phyloP scores from a whole-genome alignment of 352 stramenopile genomes.

The Phytophthora palmivora region DNA sequence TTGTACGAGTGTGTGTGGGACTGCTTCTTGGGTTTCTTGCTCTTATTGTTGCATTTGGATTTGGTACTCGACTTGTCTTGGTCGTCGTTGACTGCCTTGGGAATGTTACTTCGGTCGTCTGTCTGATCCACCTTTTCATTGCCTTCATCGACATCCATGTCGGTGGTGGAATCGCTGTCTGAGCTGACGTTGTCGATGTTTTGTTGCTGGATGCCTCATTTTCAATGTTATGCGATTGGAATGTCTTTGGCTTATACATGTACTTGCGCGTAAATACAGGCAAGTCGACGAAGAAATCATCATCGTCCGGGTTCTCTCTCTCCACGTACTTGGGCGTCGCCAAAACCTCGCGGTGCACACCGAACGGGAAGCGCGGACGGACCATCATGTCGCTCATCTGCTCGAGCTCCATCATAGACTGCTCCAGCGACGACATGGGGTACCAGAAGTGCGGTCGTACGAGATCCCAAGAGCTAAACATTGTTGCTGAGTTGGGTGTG shows the following conservation, averaged over 20 bases:
- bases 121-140: neutral
- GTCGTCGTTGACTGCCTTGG: neutral
- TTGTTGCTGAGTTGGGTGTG: no score
- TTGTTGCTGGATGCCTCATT: neutral
- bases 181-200: neutral
- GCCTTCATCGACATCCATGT: constrained; percentile 26
- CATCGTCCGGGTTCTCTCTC: neutral
- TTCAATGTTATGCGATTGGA: neutral
- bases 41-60: constrained; percentile 5
- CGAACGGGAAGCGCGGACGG: constrained; percentile 24
- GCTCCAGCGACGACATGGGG: constrained; percentile 62
- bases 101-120: neutral
- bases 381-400: constrained; percentile 42
- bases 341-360: constrained; percentile 9
- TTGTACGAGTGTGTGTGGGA: constrained; percentile 4
- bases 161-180: constrained; percentile 3
- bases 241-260: neutral
- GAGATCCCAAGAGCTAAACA: constrained; percentile 64
- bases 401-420: constrained; percentile 59
- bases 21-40: constrained; percentile 2
- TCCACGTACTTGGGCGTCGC: constrained; percentile 8
- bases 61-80: neutral
- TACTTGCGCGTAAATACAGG: constrained; percentile 10
- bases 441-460: constrained; percentile 61
- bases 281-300: constrained; percentile 26